Evolutionary conservation across 805 yeast species (phyloP), one percentile per base, ranked within the genome.

Genomic region (Metschnikowia colocasiae): DNA sequence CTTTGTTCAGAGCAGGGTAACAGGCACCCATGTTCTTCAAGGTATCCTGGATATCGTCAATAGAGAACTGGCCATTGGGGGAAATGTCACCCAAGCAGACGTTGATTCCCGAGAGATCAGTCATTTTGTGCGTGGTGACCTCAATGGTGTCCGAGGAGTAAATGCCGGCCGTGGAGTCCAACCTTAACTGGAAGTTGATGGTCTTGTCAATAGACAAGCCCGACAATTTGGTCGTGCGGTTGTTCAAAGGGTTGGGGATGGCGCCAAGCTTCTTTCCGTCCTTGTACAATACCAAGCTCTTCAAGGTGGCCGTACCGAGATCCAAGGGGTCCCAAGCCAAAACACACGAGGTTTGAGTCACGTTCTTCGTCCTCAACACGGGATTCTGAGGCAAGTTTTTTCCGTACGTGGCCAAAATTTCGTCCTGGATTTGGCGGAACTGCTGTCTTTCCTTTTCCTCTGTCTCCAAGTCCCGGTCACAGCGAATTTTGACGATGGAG

Each of bases 301-400:
- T 86, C 56, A 94, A 73, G 40, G 78, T 79, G 2, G 97, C 83
- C 1, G 95, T 85, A 8, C 96, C 97, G 47, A 90, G 68, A 40
- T 86, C 82, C 45, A 94, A 71, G 10, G 83, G 79, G 50, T 90
- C 97, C 99, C 99, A 94, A 62, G 88, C 95, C 52, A 94, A 75
- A 16, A 91, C 97, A 64, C 95, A 88, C 45, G 94, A 83, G 0
- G 99, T 94, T 63, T 94, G 99, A 1, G 99, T 92, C 41, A 85
- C 82, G 62, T 92, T 94, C 45, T 80, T 77, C 33, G 82, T 71
- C 46, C 79, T 77, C 53, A 94, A 74, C 15, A 74, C 73, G 0
- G 99, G 99, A 1, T 74, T 57, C 49, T 76, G 63, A 18, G 99
- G 98, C 54, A 79, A 76, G 49, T 80, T 71, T 23, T 77, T 75